phyloP scores from a whole-genome alignment of 139 green algal genomes.

The Tetratostichococcus sp. region DNA sequence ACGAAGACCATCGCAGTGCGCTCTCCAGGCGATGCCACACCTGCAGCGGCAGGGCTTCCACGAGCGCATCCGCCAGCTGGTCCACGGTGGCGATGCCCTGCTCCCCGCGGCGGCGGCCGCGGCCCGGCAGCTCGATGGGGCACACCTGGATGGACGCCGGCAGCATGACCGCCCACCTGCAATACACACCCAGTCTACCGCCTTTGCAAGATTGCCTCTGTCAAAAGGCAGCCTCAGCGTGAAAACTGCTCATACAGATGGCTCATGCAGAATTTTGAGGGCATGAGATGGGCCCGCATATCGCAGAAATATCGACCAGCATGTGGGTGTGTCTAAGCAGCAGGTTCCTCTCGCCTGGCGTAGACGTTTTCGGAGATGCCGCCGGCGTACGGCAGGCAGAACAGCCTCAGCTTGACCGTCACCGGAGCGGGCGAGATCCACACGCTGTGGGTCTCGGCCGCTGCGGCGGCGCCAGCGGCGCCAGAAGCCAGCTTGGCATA shows the following conservation, averaged over 20 bases:
- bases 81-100: slow-evolving; percentile 2
- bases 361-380: slow-evolving; percentile 45
- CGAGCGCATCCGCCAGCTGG: slow-evolving; percentile 19
- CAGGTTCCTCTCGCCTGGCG: slow-evolving; percentile 7
- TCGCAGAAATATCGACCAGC: no score
- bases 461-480: not conserved
- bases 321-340: no score
- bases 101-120: slow-evolving; percentile 26
- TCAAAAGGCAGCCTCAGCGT: no score
- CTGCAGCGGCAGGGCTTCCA: slow-evolving; percentile 22
- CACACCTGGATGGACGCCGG: slow-evolving; percentile 41
- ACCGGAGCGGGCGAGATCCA: slow-evolving; percentile 26
- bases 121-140: slow-evolving; percentile 39
- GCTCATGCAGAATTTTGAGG: no score
- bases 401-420: slow-evolving; percentile 36
- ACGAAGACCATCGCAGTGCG: no score
- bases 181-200: no score
- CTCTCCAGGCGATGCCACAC: no score
- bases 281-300: no score
- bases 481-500: slow-evolving; percentile 3
- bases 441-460: not conserved
- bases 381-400: slow-evolving; percentile 44
- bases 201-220: no score
- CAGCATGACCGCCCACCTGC: slow-evolving; percentile 35
- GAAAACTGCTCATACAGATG: no score